Conservation (phyloP, 768 basidiomycete genomes). For the Serendipita sp. region DNA sequence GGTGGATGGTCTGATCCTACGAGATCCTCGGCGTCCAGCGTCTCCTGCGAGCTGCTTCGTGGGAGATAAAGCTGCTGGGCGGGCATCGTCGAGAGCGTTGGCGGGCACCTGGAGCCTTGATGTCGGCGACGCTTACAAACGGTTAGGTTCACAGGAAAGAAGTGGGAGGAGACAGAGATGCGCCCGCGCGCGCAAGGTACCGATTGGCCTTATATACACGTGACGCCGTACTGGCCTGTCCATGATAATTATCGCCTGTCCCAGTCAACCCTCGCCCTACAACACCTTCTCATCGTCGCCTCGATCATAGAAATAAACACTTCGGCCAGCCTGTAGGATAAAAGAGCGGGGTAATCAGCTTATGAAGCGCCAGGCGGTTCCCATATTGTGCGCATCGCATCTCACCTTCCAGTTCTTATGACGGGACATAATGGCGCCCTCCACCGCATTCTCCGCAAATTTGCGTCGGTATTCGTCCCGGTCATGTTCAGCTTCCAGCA, state of each 20-base stretch:
- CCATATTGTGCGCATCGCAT: conserved; percentile 7
- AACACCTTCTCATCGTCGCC: neutral
- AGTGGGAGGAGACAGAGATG: neutral
- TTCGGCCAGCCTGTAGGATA: conserved; percentile 62
- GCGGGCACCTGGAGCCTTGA: too few species aligned
- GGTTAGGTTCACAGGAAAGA: neutral
- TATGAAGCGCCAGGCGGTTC: neutral
- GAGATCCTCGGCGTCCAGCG: neutral
- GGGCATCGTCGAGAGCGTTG: too few species aligned
- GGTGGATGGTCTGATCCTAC: neutral
- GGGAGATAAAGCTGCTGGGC: neutral
- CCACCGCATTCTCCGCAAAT: conserved; percentile 59
- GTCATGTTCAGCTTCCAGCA: conserved; percentile 86
- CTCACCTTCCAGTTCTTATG: conserved; percentile 89
- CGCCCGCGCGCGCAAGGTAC: neutral
- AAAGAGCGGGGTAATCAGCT: neutral
- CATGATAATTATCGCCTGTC: neutral
- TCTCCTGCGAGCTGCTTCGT: neutral
- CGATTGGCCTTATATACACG: conserved; percentile 4
- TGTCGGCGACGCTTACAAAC: too few species aligned
- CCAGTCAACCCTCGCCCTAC: neutral
- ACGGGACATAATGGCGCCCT: conserved; percentile 88
- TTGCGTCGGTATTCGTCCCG: conserved; percentile 72
- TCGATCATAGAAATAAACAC: conserved; percentile 58
- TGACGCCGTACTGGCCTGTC: neutral